These are phyloP conservation scores for Macrocybe gigantea DNA, from an alignment of 768 basidiomycete species.

Conservation along the genomic window DNA sequence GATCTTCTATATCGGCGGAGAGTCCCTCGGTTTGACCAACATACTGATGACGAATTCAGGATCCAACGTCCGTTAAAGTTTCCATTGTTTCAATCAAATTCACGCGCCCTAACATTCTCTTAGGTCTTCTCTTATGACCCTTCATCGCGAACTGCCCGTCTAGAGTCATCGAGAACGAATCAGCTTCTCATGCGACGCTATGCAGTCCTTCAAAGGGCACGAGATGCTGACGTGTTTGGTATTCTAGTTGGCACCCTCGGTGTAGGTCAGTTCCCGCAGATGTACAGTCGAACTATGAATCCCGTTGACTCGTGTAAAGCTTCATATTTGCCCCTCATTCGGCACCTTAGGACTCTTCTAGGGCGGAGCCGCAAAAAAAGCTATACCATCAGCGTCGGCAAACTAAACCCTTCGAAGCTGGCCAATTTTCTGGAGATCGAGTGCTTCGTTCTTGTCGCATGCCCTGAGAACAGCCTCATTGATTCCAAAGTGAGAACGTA, in stretches of 20 bases:
- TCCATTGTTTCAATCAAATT: not conserved
- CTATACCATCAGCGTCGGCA: constrained; percentile 94
- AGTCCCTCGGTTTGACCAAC: constrained; percentile 78
- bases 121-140: constrained; percentile 83
- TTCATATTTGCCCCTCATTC: constrained; percentile 81
- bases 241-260: constrained; percentile 94
- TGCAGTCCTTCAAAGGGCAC: constrained; percentile 77
- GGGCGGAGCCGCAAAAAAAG: constrained; percentile 72
- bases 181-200: constrained; percentile 87
- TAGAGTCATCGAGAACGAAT: constrained; percentile 71
- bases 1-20: constrained; percentile 64
- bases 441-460: constrained; percentile 92
- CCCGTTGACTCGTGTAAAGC: constrained; percentile 32
- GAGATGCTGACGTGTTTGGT: constrained; percentile 91
- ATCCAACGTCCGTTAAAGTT: constrained; percentile 14
- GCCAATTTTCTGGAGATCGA: constrained; percentile 96
- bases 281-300: not conserved
- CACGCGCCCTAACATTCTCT: not conserved
- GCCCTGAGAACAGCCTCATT: constrained; percentile 84
- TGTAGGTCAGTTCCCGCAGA: constrained; percentile 50
- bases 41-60: constrained; percentile 77
- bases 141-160: constrained; percentile 28
- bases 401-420: constrained; percentile 90
- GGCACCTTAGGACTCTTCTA: constrained; percentile 70
- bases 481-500: constrained; percentile 51